Base-by-base conservation (phyloP, 2,329 filamentous ascomycete genomes). In the Juglanconis sp. region DNA sequence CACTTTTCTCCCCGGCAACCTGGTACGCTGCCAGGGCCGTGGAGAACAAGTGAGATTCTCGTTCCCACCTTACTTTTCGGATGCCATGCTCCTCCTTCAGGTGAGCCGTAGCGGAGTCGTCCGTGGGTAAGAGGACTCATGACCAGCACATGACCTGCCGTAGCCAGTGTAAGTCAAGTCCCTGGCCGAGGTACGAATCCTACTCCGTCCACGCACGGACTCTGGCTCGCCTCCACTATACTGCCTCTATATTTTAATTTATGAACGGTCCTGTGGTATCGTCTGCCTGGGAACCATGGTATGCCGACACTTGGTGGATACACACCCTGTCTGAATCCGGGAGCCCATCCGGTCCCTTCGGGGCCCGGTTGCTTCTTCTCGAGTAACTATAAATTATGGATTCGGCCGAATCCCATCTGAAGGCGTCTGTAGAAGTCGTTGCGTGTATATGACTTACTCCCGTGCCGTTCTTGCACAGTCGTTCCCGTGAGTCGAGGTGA, bases 381-480 rank as follows among this genome's bases (percentile, higher is more conserved):
- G 31, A 51, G 55, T 57, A 6, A 30, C 17, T 42, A 48, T 5
- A 44, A 46, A 46, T 6, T 55, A 59, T 62, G 59, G 51, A 53
- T 59, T 62, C 60, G 56, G 60, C 51, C 60, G 60, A 59, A 40
- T 38, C 34, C 2, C 17, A 49, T 31, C 51, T 10, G 17, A 30
- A 40, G 36, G 32, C 36, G n/a, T 40, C 34, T 55, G 17, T 24
- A 24, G 17, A 24, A 24, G 17, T 15, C 56, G 36, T 42, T 30
- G 40, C 36, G 47, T 59, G 36, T 59, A 15, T 38, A 32, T 53
- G 56, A 13, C 30, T 24, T 46, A 54, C 47, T 42, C 24, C 31
- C 49, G 35, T 30, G 38, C 38, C 34, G 10, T 32, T 24, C 17
- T 24, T 52, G 36, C 40, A 56, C n/a, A 46, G 44, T 17, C 44